Evolutionary conservation across 75 land plant genomes (phyloP), one percentile per base, ranked within the genome.

Genomic region (Cunninghamia lanceolata): DNA sequence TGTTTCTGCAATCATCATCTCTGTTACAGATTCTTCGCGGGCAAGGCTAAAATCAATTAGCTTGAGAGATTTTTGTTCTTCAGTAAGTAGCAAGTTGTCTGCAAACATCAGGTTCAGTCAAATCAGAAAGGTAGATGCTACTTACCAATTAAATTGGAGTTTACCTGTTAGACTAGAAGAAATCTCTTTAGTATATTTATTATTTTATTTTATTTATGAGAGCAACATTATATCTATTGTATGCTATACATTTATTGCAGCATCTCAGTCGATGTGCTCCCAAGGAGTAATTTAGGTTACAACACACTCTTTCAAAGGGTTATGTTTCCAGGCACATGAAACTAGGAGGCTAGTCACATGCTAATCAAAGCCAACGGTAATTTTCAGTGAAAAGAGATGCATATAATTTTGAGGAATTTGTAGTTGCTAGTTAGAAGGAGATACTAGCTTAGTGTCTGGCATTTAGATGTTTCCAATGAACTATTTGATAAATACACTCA

Each of bases 1-100:
- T 63, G 99, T 97, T 91, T 97, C 99, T 84, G 99, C 99, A 66
- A 97, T 97, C 99, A 95, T 97, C 99, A 97, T 97, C 91, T 97
- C 99, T 39, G 96, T 95, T 46, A 97, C 89, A 66, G 97, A 75
- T 88, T 95, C 95, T 89, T 97, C 99, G 68, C 99, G 89, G 53
- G 99, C 99, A 79, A 95, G 96, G 43, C 99, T 97, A 87, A 97
- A 97, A 88, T 97, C 99, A 54, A 91, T 93, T 70, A 97, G 92
- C 88, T 97, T 97, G 59, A 97, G 88, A 46, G 93, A 89, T 87
- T 92, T 97, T 50, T 93, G 97, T 84, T 97, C 96, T 42, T 88
- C 93, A 4, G 99, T 97, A 39, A 97, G 92, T 42, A 97, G 89
- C 87, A 97, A 87, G 85, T 97, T 97, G 83, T 97, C 99, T 95